Conservation (phyloP, 257 asterid genomes). For the Jaltomata sinuosa region DNA sequence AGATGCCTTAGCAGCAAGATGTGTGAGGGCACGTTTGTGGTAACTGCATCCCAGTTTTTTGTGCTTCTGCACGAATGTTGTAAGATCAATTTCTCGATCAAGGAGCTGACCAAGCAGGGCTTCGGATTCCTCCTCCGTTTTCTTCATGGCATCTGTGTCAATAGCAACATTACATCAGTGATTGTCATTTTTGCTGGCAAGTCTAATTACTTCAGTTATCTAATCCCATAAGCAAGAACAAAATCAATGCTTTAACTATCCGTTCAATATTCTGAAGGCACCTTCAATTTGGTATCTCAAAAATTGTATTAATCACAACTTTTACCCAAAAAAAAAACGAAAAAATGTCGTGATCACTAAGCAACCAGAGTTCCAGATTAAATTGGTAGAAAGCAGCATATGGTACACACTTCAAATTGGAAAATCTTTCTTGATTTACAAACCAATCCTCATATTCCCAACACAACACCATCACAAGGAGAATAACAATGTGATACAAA, state of each 20-base stretch:
- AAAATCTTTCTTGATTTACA: not conserved
- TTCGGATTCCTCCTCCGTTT: conserved; percentile 76
- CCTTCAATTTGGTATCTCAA: not conserved
- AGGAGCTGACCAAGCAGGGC: conserved; percentile 73
- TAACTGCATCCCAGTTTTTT: conserved; percentile 64
- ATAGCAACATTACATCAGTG: not conserved
- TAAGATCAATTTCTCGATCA: conserved; percentile 58
- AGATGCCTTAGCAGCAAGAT: conserved; percentile 81
- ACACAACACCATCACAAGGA: not conserved
- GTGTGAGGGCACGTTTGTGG: conserved; percentile 75
- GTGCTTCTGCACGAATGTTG: conserved; percentile 72
- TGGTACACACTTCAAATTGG: not conserved
- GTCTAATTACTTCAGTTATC: not conserved
- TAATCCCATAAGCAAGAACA: not conserved
- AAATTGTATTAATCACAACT: not conserved
- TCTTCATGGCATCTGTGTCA: conserved; percentile 60
- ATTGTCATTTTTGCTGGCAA: not conserved
- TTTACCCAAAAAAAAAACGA: not conserved
- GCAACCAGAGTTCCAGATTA: not conserved
- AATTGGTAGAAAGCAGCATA: not conserved
- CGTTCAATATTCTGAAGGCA: not conserved
- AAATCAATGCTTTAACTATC: not conserved
- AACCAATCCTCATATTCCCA: not conserved
- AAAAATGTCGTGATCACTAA: not conserved
- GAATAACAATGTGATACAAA: not conserved